Percentiles rank a stretch among this genome's conserved stretches.
Evolutionary conservation across 208 protist genomes (phyloP).

Genomic region (Leishmania braziliensis): DNA sequence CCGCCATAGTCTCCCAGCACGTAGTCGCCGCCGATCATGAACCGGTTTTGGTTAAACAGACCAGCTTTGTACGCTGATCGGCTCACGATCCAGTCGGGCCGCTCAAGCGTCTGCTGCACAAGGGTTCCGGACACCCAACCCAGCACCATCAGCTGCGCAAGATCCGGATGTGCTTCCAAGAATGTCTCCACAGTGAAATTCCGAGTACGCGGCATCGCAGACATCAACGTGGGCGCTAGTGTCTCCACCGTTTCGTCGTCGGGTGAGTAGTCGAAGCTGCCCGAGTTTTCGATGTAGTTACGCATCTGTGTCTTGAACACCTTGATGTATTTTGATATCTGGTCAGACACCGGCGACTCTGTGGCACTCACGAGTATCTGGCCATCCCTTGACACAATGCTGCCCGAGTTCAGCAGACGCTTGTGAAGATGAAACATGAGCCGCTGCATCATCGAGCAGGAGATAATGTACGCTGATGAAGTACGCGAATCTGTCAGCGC

Average conservation of each 20-base stretch:
- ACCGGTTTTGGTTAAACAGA: conserved; percentile 55
- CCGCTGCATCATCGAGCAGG: conserved; percentile 23
- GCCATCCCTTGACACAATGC: conserved; percentile 11
- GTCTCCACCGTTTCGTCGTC: not conserved
- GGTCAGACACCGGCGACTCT: conserved; percentile 30
- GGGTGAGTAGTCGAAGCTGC: not conserved
- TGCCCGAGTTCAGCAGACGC: conserved; percentile 2
- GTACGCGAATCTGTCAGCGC: conserved; percentile 38
- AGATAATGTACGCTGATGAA: conserved; percentile 30
- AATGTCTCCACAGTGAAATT: not conserved
- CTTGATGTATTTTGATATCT: conserved; percentile 28
- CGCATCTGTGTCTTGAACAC: conserved; percentile 43
- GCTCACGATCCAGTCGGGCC: conserved; percentile 15
- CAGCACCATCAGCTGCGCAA: conserved; percentile 34
- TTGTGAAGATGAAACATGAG: conserved; percentile 23
- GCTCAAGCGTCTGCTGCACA: conserved; percentile 24
- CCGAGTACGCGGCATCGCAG: not conserved
- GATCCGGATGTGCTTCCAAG: not conserved
- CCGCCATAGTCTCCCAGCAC: conserved; percentile 65
- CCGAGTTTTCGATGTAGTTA: conserved; percentile 30
- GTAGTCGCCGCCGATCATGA: conserved; percentile 49
- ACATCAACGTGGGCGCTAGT: not conserved
- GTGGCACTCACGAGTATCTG: conserved; percentile 44
- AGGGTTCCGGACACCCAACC: conserved; percentile 47
- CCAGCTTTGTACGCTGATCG: conserved; percentile 25